Percentiles rank a stretch among this genome's conserved stretches.
Evolutionary conservation across 768 basidiomycete genomes (phyloP).

Genomic region (Russula griseocarnosa): DNA sequence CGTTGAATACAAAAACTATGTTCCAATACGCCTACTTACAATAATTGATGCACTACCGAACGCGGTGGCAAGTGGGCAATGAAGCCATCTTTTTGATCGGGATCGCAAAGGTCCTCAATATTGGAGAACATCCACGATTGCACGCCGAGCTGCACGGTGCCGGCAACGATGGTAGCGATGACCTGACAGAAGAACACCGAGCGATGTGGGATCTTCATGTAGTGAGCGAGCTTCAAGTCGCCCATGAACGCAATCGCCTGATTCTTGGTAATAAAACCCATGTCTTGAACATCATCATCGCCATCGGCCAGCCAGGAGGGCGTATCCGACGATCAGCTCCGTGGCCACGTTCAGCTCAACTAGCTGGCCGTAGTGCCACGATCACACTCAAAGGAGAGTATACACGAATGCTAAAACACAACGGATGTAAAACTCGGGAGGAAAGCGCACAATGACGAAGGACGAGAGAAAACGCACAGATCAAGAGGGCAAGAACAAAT

Average conservation of each 20-base stretch:
- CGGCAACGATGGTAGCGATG: slow-evolving; percentile 60
- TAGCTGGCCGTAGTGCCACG: slow-evolving; percentile 77
- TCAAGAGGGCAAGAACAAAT: slow-evolving; percentile 66
- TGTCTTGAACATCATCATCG: slow-evolving; percentile 86
- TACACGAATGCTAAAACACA: slow-evolving; percentile 37
- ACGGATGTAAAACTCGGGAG: not conserved
- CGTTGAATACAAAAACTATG: not conserved
- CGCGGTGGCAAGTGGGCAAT: slow-evolving; percentile 66
- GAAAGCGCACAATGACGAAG: not conserved
- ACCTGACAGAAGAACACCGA: slow-evolving; percentile 71
- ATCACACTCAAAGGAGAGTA: slow-evolving; percentile 52
- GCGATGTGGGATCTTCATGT: slow-evolving; percentile 70
- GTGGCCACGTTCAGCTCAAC: slow-evolving; percentile 71
- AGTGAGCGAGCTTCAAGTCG: slow-evolving; percentile 73
- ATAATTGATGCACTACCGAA: slow-evolving; percentile 78
- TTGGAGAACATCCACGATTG: slow-evolving; percentile 74
- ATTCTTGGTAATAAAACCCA: slow-evolving; percentile 67
- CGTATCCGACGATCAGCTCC: slow-evolving; percentile 77
- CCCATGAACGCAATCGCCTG: slow-evolving; percentile 67
- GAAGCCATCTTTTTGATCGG: slow-evolving; percentile 56
- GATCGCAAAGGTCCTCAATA: no score
- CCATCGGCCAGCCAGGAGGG: slow-evolving; percentile 73
- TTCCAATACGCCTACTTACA: slow-evolving; percentile 38
- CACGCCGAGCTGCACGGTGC: slow-evolving; percentile 70
- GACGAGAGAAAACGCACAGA: slow-evolving; percentile 38